Evolutionary conservation across 306 rosid genomes (phyloP).

Genomic region (Acacia acuminata): DNA sequence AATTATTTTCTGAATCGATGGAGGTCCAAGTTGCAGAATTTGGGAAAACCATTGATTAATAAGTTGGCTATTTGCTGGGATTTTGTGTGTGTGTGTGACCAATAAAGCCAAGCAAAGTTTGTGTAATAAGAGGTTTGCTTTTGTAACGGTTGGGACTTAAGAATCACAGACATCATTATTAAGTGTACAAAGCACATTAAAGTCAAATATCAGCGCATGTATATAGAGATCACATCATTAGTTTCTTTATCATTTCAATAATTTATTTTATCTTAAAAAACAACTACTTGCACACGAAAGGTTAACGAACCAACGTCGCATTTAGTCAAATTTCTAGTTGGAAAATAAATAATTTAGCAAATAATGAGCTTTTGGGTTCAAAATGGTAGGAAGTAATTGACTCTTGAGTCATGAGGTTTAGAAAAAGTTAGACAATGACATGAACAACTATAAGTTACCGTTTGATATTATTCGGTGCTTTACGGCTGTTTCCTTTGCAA

Average conservation of each 20-base stretch:
- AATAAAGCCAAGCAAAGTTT: not conserved
- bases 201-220: not conserved
- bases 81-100: not conserved
- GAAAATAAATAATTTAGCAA: constrained; percentile 4
- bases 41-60: constrained; percentile 6
- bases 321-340: constrained; percentile 35
- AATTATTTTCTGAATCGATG: not conserved
- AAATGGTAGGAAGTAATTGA: constrained; percentile 39
- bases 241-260: not conserved
- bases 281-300: constrained; percentile 15
- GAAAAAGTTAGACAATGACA: constrained; percentile 32
- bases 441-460: constrained; percentile 38
- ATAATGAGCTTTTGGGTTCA: constrained; percentile 24
- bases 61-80: not conserved
- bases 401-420: constrained; percentile 1
- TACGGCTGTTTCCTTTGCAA: constrained; percentile 28
- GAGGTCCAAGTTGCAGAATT: not conserved
- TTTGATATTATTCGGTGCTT: constrained; percentile 37
- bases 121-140: constrained; percentile 14
- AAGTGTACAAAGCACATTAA: not conserved
- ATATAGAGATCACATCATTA: not conserved
- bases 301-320: constrained; percentile 24
- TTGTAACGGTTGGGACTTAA: constrained; percentile 14
- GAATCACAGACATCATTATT: not conserved
- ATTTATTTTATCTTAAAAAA: not conserved